A percentile compares a stretch with the other conserved stretches of the same genome.
Evolutionary conservation across 2,329 filamentous ascomycete genomes (phyloP).

Genomic region (Aspergillus thermomutatus): DNA sequence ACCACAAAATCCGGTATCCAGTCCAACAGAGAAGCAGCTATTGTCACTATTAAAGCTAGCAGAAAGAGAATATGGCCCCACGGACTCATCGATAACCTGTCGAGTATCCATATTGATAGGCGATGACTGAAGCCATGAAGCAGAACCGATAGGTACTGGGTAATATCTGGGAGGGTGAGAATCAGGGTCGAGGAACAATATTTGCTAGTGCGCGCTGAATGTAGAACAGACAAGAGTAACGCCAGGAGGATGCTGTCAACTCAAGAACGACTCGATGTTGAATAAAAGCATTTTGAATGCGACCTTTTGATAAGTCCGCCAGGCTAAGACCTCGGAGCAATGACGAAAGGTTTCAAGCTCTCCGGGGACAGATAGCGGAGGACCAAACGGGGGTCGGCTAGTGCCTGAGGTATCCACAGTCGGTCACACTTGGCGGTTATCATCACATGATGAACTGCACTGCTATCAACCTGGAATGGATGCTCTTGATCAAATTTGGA

Average conservation of each 20-base stretch:
- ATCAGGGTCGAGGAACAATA: conserved; percentile 2
- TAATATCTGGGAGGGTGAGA: background rate
- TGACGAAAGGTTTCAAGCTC: background rate
- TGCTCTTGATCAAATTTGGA: background rate
- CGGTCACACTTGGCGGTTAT: background rate
- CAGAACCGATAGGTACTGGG: background rate
- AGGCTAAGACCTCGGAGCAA: background rate
- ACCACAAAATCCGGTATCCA: conserved; percentile 85
- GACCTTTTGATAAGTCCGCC: background rate
- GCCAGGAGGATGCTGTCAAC: background rate
- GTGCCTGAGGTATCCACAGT: background rate
- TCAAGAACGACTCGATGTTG: background rate
- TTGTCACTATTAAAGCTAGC: conserved; percentile 81
- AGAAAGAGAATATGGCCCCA: conserved; percentile 72
- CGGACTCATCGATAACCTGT: conserved; percentile 74
- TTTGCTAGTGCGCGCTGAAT: conserved; percentile 7
- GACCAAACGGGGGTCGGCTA: background rate
- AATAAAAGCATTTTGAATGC: background rate
- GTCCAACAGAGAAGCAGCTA: conserved; percentile 80
- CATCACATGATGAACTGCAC: background rate
- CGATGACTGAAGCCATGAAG: conserved; percentile 4
- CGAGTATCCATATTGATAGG: conserved; percentile 74
- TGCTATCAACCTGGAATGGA: background rate
- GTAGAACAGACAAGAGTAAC: background rate
- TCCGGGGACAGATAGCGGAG: background rate